Evolutionary conservation across 768 basidiomycete genomes (phyloP), one percentile per base, ranked within the genome.

Genomic region (Lactarius sp.): DNA sequence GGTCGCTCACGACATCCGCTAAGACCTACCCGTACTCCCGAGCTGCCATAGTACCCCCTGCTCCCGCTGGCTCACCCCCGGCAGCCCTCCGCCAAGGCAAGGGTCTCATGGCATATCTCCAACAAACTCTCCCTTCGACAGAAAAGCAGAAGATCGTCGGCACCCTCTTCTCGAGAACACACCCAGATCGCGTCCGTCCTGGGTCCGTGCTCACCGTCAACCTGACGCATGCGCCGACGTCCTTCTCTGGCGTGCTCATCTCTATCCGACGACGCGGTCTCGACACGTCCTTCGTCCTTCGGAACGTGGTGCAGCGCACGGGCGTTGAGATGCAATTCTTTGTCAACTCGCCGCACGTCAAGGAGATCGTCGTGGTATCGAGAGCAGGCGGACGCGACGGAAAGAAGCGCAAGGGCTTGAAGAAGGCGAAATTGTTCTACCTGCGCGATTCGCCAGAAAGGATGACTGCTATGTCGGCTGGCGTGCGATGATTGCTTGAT

Each of bases 301-400:
- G 96, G 67, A 98, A 98, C 75, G 84, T 97, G 68, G 82, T 98
- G 57, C 89, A 92, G 70, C 82, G 93, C 66, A 92, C 89, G 13
- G 95, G 94, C 13, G 88, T 97, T 44, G 96, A 98, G 79, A 88
- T 92, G 88, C 88, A 88, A 71, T 90, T 92, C 77, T 94, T 88
- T 73, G 85, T 87, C 67, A 85, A 84, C 71, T 91, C 89, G 56
- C 95, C 96, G 34, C 83, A 92, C 71, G 70, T 98, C 75, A 92
- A 91, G 79, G 86, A 89, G 60, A 88, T 98, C 75, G 86, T 86
- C 75, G 77, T 98, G 64, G 77, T 94, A 63, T 62, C 60, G 52
- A 67, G 52, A 49, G 57, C 46, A 5, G 57, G 65, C 20, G 51
- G 52, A 7, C 33, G 9, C 5, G 34, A 57, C 9, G 53, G 60